These are phyloP conservation scores for Diaporthe australafricana DNA, from an alignment of 2,329 filamentous ascomycete species.

Conservation along the genomic window DNA sequence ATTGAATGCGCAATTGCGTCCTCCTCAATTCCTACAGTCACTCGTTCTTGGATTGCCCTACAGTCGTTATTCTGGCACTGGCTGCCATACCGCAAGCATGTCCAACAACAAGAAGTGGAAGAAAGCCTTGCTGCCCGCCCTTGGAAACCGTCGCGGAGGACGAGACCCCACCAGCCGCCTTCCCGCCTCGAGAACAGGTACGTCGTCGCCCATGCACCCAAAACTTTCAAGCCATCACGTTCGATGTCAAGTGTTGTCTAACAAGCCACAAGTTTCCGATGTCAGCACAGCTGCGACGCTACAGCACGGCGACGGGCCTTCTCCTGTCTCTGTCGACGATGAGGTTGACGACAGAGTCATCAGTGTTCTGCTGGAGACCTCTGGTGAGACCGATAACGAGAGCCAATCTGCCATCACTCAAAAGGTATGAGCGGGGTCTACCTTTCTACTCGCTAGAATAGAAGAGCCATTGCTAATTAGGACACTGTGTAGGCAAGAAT, in stretches of 20 bases:
- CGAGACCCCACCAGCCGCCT: not conserved
- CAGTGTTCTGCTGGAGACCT: conserved; percentile 34
- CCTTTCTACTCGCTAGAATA: too few species aligned
- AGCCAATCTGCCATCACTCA: not conserved
- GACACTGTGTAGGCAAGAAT: not conserved
- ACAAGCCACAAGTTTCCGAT: conserved; percentile 25
- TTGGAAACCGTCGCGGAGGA: conserved; percentile 30
- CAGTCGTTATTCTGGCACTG: not conserved
- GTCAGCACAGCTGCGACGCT: not conserved
- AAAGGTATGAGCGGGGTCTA: conserved; percentile 9
- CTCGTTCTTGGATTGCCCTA: not conserved
- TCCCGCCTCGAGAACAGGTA: conserved; percentile 30
- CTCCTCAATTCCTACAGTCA: not conserved
- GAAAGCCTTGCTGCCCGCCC: conserved; percentile 29
- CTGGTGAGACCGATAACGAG: conserved; percentile 6
- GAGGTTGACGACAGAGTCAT: conserved; percentile 29
- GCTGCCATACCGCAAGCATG: not conserved
- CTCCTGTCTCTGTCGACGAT: not conserved
- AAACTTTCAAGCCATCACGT: too few species aligned
- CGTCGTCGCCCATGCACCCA: not conserved
- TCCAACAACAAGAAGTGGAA: conserved; percentile 31
- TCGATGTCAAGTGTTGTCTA: not conserved
- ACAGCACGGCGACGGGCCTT: not conserved
- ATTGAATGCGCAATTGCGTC: not conserved
- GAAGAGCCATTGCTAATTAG: not conserved